Base-by-base conservation (phyloP, 2,329 filamentous ascomycete genomes). In the Penicillium olsonii region DNA sequence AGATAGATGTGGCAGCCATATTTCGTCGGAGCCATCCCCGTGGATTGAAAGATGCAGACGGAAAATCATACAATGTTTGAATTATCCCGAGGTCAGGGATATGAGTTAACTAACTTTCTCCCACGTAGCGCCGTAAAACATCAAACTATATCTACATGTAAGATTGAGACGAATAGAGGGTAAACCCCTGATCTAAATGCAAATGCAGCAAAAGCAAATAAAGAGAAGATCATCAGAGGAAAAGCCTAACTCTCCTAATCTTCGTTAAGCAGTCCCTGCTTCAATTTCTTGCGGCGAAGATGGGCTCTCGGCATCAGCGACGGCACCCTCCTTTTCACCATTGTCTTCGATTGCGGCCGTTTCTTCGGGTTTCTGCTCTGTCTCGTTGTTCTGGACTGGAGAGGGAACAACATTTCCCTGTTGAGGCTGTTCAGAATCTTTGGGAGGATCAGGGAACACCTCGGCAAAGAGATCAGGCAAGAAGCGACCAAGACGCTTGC, bases 401-500 rank as follows among this genome's bases (percentile, higher is more conserved):
- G 67, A 64, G 5, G 60, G 41, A 26, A 56, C 27, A 7, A 52
- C 42, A 24, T 60, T 59, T 7, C 27, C 46, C 11, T 53, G 47
- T 4, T 49, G 49, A 10, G 59, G 53, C 14, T 52, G 61, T 18
- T 63, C 59, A 2, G 47, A 15, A 31, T 56, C 61, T 29, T 62
- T 58, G 3, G 52, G 42, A 4, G 48, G 31, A 12, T 69, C 64
- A 0, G 82, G 82, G 64, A 85, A 85, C 26, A 85, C 68, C 61
- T 85, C 83, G 9, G 66, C 63, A 64, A 85, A 82, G 31, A 87
- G 68, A 33, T 78, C 74, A 0, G 84, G 84, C 54, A 85, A 66
- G 65, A 86, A 85, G 14, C 82, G 68, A 44, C 83, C 80, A 39
- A 86, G 73, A 26, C 81, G 73, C 58, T 79, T 81, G 68, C 77